These are phyloP conservation scores for Claviceps maximensis DNA, from an alignment of 2,329 filamentous ascomycete genomes.

Conservation along the genomic window DNA sequence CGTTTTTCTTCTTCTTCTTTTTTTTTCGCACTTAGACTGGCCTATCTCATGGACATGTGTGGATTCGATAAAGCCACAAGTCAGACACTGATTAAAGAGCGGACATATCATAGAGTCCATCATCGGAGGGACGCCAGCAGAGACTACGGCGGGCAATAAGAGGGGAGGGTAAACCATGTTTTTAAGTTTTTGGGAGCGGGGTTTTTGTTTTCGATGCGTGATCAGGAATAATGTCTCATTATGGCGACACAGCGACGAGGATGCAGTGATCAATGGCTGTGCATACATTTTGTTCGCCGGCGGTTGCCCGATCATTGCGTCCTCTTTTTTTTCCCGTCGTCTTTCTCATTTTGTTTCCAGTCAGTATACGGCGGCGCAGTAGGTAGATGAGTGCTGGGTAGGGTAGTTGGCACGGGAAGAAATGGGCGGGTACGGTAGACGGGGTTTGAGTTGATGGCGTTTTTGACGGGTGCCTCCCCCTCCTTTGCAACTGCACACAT, in stretches of 20 bases:
- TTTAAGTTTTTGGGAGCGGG: background rate
- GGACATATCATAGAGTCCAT: slow-evolving; percentile 14
- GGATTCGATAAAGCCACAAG: slow-evolving; percentile 42
- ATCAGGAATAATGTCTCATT: background rate
- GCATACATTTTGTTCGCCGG: background rate
- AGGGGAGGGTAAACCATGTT: background rate
- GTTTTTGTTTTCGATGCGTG: background rate
- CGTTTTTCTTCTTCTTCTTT: background rate
- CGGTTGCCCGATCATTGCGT: background rate
- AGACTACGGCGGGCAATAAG: slow-evolving; percentile 6
- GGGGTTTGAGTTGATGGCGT: background rate
- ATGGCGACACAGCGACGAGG: background rate
- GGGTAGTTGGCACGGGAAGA: background rate
- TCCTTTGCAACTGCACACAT: background rate
- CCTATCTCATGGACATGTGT: slow-evolving; percentile 37
- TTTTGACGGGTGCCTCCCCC: background rate
- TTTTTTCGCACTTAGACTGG: slow-evolving; percentile 23
- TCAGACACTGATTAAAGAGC: slow-evolving; percentile 31
- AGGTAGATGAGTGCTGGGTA: background rate
- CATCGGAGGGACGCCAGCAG: slow-evolving; percentile 17
- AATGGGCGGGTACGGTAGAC: background rate
- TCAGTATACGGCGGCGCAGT: background rate
- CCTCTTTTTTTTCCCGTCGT: background rate
- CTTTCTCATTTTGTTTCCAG: background rate
- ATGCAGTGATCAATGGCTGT: background rate